Conservation (phyloP, 331 rosid species). For the Acacia concinna region DNA sequence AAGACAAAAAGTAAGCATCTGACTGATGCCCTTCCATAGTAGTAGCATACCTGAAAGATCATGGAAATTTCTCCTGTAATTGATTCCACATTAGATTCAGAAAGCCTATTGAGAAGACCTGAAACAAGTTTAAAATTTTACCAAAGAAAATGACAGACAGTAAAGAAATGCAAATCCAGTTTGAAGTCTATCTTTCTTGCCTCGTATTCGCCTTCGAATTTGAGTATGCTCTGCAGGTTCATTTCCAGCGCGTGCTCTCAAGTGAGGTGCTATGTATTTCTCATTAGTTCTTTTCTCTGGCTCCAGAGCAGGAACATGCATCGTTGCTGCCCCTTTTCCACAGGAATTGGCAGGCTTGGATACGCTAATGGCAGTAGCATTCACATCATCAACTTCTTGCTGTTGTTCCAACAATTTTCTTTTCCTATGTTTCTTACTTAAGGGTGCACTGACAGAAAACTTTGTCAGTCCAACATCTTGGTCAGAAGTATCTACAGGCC, state of each 20-base stretch:
- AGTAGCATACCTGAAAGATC: slow-evolving; percentile 51
- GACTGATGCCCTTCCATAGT: neutral
- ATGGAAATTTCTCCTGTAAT: slow-evolving; percentile 67
- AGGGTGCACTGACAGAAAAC: slow-evolving; percentile 24
- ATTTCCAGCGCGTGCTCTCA: slow-evolving; percentile 65
- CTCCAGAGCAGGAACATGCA: slow-evolving; percentile 41
- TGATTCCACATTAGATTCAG: slow-evolving; percentile 86
- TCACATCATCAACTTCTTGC: slow-evolving; percentile 37
- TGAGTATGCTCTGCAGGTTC: slow-evolving; percentile 74
- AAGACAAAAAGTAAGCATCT: slow-evolving; percentile 1
- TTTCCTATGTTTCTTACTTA: slow-evolving; percentile 50
- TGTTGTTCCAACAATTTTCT: slow-evolving; percentile 37
- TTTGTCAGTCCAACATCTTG: slow-evolving; percentile 35
- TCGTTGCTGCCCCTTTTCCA: slow-evolving; percentile 31
- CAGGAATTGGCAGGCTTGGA: slow-evolving; percentile 31
- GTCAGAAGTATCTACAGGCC: slow-evolving; percentile 27
- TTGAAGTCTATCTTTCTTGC: slow-evolving; percentile 37
- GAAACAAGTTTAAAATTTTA: slow-evolving; percentile 34
- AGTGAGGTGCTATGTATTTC: slow-evolving; percentile 75
- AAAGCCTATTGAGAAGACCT: slow-evolving; percentile 79
- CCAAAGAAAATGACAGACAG: neutral
- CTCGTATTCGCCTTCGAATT: slow-evolving; percentile 68
- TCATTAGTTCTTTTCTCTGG: slow-evolving; percentile 32
- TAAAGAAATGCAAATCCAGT: slow-evolving; percentile 11
- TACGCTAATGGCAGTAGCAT: neutral